Percentiles rank a stretch among this genome's conserved stretches.
phyloP scores from a whole-genome alignment of 1,284 basidiomycete genomes.

The Fomitopsis pinicola region DNA sequence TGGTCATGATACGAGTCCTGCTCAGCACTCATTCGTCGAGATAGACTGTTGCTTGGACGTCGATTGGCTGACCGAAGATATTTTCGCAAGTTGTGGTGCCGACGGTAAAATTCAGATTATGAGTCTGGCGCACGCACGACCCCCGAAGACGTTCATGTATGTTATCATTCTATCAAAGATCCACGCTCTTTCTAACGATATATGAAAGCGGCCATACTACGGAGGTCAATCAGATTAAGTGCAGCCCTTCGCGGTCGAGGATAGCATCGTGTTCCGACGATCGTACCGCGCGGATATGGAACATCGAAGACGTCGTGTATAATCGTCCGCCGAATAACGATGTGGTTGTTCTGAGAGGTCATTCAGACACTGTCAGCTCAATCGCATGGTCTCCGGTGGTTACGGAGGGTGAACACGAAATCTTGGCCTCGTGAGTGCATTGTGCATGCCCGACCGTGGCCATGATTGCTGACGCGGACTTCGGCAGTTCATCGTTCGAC shows the following conservation, averaged over 20 bases:
- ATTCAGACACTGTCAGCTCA: conserved; percentile 61
- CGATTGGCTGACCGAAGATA: conserved; percentile 72
- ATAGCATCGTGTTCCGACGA: conserved; percentile 82
- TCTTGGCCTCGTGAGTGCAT: conserved; percentile 59
- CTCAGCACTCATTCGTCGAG: conserved; percentile 5
- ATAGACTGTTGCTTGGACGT: conserved; percentile 75
- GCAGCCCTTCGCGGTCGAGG: conserved; percentile 58
- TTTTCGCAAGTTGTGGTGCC: conserved; percentile 72
- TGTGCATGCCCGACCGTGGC: background rate
- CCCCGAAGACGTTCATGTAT: conserved; percentile 55
- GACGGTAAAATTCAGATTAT: conserved; percentile 63
- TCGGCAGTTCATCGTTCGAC: conserved; percentile 68
- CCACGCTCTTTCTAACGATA: background rate
- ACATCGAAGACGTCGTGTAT: conserved; percentile 39
- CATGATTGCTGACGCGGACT: background rate
- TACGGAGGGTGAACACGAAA: conserved; percentile 42
- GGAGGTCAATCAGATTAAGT: conserved; percentile 77
- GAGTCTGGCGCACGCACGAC: conserved; percentile 44
- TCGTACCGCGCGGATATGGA: conserved; percentile 73
- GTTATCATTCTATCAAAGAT: conserved; percentile 20
- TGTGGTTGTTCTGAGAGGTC: conserved; percentile 53
- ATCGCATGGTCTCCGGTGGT: conserved; percentile 68
- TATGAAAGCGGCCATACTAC: conserved; percentile 62
- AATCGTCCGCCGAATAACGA: conserved; percentile 30
- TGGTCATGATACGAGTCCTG: conserved; percentile 12